These are phyloP conservation scores for Cryptosporidium andersoni DNA, from an alignment of 169 alveolate species.

Conservation along the genomic window DNA sequence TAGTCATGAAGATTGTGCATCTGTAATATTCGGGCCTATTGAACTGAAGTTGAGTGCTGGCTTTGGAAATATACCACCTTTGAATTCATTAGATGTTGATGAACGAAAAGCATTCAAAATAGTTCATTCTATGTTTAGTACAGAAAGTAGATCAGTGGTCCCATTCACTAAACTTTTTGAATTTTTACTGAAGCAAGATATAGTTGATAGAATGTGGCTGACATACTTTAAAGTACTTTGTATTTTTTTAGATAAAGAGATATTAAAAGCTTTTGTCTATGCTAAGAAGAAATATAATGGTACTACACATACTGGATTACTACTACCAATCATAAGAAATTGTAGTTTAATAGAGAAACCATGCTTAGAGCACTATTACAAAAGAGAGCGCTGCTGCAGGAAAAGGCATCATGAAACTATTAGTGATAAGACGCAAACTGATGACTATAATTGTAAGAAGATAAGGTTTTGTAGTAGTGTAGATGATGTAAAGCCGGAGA, in stretches of 20 bases:
- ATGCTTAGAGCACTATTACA: too few species aligned
- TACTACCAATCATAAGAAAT: too few species aligned
- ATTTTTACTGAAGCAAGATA: slow-evolving; percentile 4
- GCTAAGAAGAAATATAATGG: not conserved
- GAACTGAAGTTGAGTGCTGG: not conserved
- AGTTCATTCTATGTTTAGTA: not conserved
- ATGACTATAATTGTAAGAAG: too few species aligned
- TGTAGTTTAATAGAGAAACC: too few species aligned
- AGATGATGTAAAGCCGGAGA: too few species aligned
- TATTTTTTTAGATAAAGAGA: slow-evolving; percentile 24
- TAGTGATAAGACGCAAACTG: too few species aligned
- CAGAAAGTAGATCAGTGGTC: not conserved
- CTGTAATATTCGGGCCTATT: too few species aligned
- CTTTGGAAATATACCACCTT: slow-evolving; percentile 2
- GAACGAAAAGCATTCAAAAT: slow-evolving; percentile 12
- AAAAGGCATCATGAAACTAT: too few species aligned
- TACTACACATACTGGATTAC: too few species aligned
- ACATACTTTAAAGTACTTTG: slow-evolving; percentile 7
- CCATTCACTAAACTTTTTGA: slow-evolving; percentile 12
- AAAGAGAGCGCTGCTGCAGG: too few species aligned
- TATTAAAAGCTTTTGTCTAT: not conserved
- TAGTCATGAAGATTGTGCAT: too few species aligned
- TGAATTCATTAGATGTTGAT: not conserved
- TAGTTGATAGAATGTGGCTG: slow-evolving; percentile 11
- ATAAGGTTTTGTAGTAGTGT: too few species aligned